Evolutionary conservation across 768 basidiomycete species (phyloP), one percentile per base, ranked within the genome.

Genomic region (Mycena maculata): DNA sequence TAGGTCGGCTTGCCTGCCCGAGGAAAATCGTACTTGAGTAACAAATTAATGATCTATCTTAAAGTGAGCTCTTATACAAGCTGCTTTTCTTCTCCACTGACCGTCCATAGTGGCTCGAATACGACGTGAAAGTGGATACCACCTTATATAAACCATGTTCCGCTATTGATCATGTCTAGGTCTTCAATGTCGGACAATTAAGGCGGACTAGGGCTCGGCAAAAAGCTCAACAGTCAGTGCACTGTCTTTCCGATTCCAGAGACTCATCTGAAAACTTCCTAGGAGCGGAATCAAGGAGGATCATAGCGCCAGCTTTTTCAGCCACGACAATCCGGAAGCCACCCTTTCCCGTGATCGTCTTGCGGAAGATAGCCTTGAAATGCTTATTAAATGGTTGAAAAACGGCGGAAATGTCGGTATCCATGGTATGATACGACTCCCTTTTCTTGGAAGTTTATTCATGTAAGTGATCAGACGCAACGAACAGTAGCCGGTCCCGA

Each of bases 131-230:
- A 85, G 94, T 91, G 67, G 6, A 13, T 25, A 39, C 27, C 2
- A 36, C 22, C 36, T 33, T 30, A 33, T 49, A 44, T 53, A 23
- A 30, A 41, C 55, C 49, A 41, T 22, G 6, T 31, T 42, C 31
- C 28, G n/a, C 42, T 22, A 22, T 33, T 52, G 33, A 59, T 47
- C 30, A 59, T 50, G 39, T 31, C 13, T 41, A 96, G 93, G 98
- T 99, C 7, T 99, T 99, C 85, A 99, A 99, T 75, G 98, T 99
- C 30, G 98, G 97, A 8, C 97, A 99, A 77, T 82, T 98, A 25
- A 87, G 96, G 62, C 88, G 96, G 30, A 92, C 92, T 1, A 89
- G 96, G 69, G 97, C 97, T 18, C 87, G 83, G 65, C 89, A 93
- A 75, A 88, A 86, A 76, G 92, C 91, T n/a, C 83, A 90, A 73